Percentiles rank a stretch among this genome's conserved stretches.
Evolutionary conservation across 2,329 filamentous ascomycete genomes (phyloP).

Genomic region (Lachnellula cervina): DNA sequence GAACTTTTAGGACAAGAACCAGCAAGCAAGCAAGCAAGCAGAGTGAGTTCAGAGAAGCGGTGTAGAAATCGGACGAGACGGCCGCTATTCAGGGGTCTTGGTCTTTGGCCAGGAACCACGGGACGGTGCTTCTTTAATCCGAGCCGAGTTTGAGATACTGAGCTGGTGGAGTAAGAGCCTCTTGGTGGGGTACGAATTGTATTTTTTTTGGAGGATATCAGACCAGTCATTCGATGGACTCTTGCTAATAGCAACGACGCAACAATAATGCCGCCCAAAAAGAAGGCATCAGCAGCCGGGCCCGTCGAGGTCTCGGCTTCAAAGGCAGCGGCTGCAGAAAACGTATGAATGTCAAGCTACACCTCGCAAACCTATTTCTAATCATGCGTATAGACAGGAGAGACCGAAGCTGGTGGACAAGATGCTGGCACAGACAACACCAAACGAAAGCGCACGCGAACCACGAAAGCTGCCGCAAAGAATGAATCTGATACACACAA

Average conservation of each 20-base stretch:
- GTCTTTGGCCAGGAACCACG: too few relatives aligned
- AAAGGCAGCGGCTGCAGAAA: conserved; percentile 11
- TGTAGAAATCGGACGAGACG: too few relatives aligned
- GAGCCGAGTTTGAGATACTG: too few relatives aligned
- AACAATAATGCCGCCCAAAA: conserved; percentile 24
- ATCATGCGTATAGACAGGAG: neutral
- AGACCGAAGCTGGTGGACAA: neutral
- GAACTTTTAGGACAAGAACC: too few relatives aligned
- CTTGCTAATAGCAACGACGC: conserved; percentile 1
- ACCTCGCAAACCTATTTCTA: neutral
- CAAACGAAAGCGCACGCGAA: conserved; percentile 23
- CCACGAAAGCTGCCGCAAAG: conserved; percentile 14
- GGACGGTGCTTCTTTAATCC: too few relatives aligned
- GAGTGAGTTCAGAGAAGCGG: too few relatives aligned
- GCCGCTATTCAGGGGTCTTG: too few relatives aligned
- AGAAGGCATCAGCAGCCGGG: conserved; percentile 18
- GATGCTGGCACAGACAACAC: conserved; percentile 12
- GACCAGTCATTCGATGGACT: neutral
- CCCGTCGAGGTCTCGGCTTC: conserved; percentile 20
- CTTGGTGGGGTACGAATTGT: neutral
- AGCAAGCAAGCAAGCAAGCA: too few relatives aligned
- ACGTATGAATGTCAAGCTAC: conserved; percentile 6
- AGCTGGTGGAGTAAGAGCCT: too few relatives aligned
- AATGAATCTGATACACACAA: conserved; percentile 12
- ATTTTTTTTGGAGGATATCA: neutral